Conservation (phyloP, 176 grass and related monocot genomes). For the Rhynchospora pubera region DNA sequence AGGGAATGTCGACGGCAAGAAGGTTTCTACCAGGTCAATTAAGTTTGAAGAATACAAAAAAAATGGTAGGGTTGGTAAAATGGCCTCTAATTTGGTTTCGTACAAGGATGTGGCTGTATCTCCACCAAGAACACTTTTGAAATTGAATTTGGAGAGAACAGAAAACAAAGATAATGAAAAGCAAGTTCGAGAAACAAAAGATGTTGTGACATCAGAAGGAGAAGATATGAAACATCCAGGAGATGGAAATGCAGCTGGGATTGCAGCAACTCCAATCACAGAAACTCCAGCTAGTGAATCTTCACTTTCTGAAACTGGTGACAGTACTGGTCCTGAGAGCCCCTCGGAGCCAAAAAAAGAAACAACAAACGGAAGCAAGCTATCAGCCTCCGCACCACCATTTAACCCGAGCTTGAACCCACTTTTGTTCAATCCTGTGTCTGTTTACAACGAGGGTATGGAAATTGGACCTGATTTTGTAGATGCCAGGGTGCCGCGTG, state of each 20-base stretch:
- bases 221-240: slow-evolving; percentile 41
- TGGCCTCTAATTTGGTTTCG: slow-evolving; percentile 75
- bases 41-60: slow-evolving; percentile 11
- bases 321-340: slow-evolving; percentile 40
- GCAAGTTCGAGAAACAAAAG: slow-evolving; percentile 26
- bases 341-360: slow-evolving; percentile 41
- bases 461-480: slow-evolving; percentile 57
- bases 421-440: slow-evolving; percentile 55
- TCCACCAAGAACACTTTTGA: slow-evolving; percentile 74
- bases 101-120: slow-evolving; percentile 97
- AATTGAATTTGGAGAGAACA: slow-evolving; percentile 50
- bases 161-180: slow-evolving; percentile 37
- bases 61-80: slow-evolving; percentile 22
- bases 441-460: slow-evolving; percentile 43
- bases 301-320: slow-evolving; percentile 33
- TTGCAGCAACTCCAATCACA: slow-evolving; percentile 37
- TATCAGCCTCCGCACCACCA: slow-evolving; percentile 93
- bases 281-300: slow-evolving; percentile 8
- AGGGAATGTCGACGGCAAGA: not conserved
- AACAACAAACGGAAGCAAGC: slow-evolving; percentile 61
- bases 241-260: slow-evolving; percentile 35
- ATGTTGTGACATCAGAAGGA: slow-evolving; percentile 31
- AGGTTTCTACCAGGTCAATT: not conserved
- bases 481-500: slow-evolving; percentile 66
- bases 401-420: slow-evolving; percentile 81